These are phyloP conservation scores for Aspergillus tanneri DNA, from an alignment of 2,329 filamentous ascomycete genomes.

Conservation along the genomic window DNA sequence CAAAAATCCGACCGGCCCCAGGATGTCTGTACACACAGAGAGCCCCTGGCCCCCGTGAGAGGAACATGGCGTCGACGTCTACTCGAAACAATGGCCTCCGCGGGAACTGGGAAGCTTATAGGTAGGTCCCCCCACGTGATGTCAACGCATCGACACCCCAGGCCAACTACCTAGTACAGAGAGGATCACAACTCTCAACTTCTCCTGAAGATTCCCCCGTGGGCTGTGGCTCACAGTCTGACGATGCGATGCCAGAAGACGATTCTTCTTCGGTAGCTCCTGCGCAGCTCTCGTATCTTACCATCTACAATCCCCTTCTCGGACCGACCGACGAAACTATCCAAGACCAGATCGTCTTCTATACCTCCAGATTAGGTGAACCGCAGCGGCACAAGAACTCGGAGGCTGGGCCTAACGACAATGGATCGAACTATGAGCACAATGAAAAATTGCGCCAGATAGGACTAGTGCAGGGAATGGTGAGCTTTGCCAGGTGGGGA, in stretches of 20 bases:
- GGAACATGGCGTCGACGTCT: slow-evolving; percentile 24
- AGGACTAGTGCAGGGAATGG: slow-evolving; percentile 94
- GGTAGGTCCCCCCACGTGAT: slow-evolving; percentile 34
- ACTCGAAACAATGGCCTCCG: slow-evolving; percentile 5
- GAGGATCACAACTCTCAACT: no score
- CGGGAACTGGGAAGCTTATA: no score
- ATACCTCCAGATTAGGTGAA: slow-evolving; percentile 59
- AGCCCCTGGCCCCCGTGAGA: slow-evolving; percentile 21
- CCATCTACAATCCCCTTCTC: slow-evolving; percentile 90
- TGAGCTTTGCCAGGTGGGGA: slow-evolving; percentile 73
- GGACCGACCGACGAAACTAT: slow-evolving; percentile 71
- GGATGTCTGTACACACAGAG: slow-evolving; percentile 25
- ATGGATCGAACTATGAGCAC: slow-evolving; percentile 59
- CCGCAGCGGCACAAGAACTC: slow-evolving; percentile 24
- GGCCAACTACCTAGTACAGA: slow-evolving; percentile 13
- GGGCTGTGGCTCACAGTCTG: slow-evolving; percentile 13
- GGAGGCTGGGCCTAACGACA: slow-evolving; percentile 24
- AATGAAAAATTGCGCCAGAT: slow-evolving; percentile 91
- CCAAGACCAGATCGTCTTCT: slow-evolving; percentile 87
- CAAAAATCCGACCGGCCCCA: slow-evolving; percentile 9
- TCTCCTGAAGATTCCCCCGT: slow-evolving; percentile 17
- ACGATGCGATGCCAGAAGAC: slow-evolving; percentile 42
- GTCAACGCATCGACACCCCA: slow-evolving; percentile 28
- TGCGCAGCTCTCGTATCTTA: slow-evolving; percentile 83
- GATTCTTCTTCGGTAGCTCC: slow-evolving; percentile 57